Evolutionary conservation across 169 alveolate genomes (phyloP), one percentile per base, ranked within the genome.

Genomic region (Eimeria maxima): DNA sequence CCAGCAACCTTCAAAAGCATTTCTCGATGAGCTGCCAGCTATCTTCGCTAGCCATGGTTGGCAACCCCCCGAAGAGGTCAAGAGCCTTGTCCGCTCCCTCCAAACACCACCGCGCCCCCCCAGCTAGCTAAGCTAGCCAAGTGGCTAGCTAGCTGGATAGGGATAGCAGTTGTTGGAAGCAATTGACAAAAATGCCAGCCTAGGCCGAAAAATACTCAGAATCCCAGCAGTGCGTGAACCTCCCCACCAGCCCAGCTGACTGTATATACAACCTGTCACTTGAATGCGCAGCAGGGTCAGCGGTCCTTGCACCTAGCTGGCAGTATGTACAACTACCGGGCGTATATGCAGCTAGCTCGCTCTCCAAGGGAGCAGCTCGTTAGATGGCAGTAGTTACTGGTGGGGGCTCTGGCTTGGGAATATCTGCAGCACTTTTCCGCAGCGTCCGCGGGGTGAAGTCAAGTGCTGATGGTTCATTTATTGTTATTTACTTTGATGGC

Each of bases 111-210:
- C 29, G 38, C 29, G 44, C 22, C 38, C 60, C 86, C 29, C 71
- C 50, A 80, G 90, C 71, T 80, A 47, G 71, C 90, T 78, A n/a
- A n/a, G 67, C 86, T 74, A 74, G 86, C 86, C 42, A 38, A 60
- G 33, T 78, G 38, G 83, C 83, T 47, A 27, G 69, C 71, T 50
- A 11, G 69, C 86, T 74, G n/a, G 69, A 18, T 4, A 60, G 69
- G 44, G 90, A 67, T 47, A 80, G 50, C 69, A 18, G 90, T 24
- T 22, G n/a, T 7, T 45, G 71, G 45, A 80, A n/a, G 11, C 47
- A 27, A 44, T n/a, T 42, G 42, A 18, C 87, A 5, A 24, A 74
- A 33, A 74, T 50, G 14, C 74, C 33, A 38, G 74, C 74, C 16
- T 20, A 65, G 38, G 42, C 74, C 42, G 74, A 0, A 24, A 7